Base-by-base conservation (phyloP, 2,329 filamentous ascomycete species). In the Fusarium sp. region DNA sequence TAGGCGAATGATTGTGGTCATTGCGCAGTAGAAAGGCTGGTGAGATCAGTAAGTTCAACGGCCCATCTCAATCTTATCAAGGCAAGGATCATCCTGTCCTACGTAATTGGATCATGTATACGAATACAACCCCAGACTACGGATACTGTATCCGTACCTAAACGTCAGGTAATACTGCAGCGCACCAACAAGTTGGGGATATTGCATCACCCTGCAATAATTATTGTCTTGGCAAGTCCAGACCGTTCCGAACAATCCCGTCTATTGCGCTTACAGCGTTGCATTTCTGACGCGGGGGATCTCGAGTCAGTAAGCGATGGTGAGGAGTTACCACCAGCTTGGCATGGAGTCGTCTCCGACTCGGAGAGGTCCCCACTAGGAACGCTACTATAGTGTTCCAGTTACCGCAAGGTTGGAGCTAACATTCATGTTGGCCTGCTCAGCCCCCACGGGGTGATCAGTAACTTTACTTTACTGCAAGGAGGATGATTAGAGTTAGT, bases 241-340 rank as follows among this genome's bases (percentile, higher is more conserved):
- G 52, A 42, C 45, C 13, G 40, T 49, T 61, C 63, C 63, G 55
- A 66, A 32, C 46, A 61, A 22, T 66, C 29, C 63, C 63, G 61
- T 3, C 13, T 20, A n/a, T 16, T 30, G 41, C 7, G 24, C 13
- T 55, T 14, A 9, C n/a, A 37, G 16, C 10, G 16, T 24, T 18
- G n/a, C 13, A 40, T 47, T 18, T 60, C 41, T 48, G 46, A 37
- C 22, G 30, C 61, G 55, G 61, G 57, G 61, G 24, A 27, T 14
- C 18, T 25, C 9, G 41, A 30, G 18, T 37, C 46, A 51, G 61
- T 65, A 55, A 8, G 34, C 34, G 12, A 20, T 20, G 34, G 22
- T 34, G 52, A 61, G 34, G 29, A 30, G 51, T 40, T 44, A 16
- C 34, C 34, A 37, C 10, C 34, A 34, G 13, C 32, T 20, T 37